Base-by-base conservation (phyloP, 1,284 basidiomycete species). In the Inonotus obliquus region DNA sequence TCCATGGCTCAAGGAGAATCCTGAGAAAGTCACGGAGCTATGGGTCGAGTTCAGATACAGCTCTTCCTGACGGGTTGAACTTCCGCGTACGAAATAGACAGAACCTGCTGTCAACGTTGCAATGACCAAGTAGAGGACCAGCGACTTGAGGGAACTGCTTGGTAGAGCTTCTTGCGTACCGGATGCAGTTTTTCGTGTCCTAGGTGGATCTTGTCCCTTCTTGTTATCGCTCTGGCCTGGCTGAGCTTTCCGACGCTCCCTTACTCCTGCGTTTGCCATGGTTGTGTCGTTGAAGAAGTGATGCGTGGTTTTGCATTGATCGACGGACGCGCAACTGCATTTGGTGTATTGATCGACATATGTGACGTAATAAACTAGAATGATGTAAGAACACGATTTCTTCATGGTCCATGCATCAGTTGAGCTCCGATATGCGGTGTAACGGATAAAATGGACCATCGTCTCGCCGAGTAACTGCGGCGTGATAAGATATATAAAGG, bases 1-100 rank as follows among this genome's bases (percentile, higher is more conserved):
- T 54, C 65, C 67, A 68, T 32, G 61, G 47, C 27, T 63, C 63
- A 54, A 67, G 51, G 37, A 66, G 54, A 11, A 61, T 39, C 47
- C 62, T 62, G 41, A 65, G 19, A 35, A 52, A 52, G 51, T 52
- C 51, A 9, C 29, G 27, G 13, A 55, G 23, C 54, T 55, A 29
- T 21, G 1, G 27, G 13, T 57, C 41, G 47, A 25, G 9, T n/a
- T 7, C n/a, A 17, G 27, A 29, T 23, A 49, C 19, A 7, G 23
- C 47, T 7, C 17, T 32, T 47, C 21, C 10, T 23, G 35, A 9
- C 17, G n/a, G 27, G 5, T 13, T n/a, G 32, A 6, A 13, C 47
- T 32, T 25, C 9, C 14, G 35, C 51, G 51, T 35, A 52, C 51
- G 51, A 17, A 35, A 35, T 17, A 52, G 32, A 19, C 51, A 4